These are phyloP conservation scores for Pseudophaeomoniella oleicola DNA, from an alignment of 2,329 filamentous ascomycete species.

Conservation along the genomic window DNA sequence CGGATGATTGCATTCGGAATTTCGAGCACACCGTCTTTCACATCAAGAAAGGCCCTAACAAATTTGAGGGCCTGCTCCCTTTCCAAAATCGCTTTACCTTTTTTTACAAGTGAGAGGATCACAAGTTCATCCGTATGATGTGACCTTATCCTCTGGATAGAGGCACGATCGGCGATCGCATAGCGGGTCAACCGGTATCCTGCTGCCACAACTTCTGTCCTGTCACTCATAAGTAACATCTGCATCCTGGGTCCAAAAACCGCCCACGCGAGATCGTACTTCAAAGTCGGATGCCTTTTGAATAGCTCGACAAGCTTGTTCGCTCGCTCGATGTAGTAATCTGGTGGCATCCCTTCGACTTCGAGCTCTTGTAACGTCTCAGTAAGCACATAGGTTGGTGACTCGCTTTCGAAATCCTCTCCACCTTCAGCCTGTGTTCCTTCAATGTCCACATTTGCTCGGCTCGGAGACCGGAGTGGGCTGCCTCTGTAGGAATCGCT, in stretches of 20 bases:
- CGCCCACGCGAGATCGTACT: slow-evolving; percentile 93
- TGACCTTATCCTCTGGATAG: slow-evolving; percentile 71
- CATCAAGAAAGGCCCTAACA: slow-evolving; percentile 83
- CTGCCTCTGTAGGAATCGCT: slow-evolving; percentile 44
- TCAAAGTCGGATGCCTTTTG: slow-evolving; percentile 79
- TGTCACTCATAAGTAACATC: slow-evolving; percentile 89
- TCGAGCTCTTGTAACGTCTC: slow-evolving; percentile 87
- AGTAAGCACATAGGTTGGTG: slow-evolving; percentile 77
- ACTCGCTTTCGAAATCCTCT: slow-evolving; percentile 56
- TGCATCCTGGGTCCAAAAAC: slow-evolving; percentile 90
- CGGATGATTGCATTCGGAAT: slow-evolving; percentile 76
- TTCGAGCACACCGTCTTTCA: slow-evolving; percentile 81
- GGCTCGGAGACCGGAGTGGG: slow-evolving; percentile 36
- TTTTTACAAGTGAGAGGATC: slow-evolving; percentile 83
- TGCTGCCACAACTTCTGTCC: slow-evolving; percentile 85
- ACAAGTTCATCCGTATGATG: slow-evolving; percentile 89
- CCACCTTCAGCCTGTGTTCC: slow-evolving; percentile 39
- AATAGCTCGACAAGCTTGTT: slow-evolving; percentile 95
- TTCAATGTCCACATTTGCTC: slow-evolving; percentile 38
- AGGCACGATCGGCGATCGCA: slow-evolving; percentile 81
- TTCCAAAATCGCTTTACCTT: slow-evolving; percentile 92
- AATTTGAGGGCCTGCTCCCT: slow-evolving; percentile 95
- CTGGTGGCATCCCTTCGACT: slow-evolving; percentile 69
- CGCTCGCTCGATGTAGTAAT: slow-evolving; percentile 88
- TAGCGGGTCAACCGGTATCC: slow-evolving; percentile 89